Evolutionary conservation across 495 filamentous ascomycete species (phyloP).

Genomic region (Hypoxylon crocopeplum): DNA sequence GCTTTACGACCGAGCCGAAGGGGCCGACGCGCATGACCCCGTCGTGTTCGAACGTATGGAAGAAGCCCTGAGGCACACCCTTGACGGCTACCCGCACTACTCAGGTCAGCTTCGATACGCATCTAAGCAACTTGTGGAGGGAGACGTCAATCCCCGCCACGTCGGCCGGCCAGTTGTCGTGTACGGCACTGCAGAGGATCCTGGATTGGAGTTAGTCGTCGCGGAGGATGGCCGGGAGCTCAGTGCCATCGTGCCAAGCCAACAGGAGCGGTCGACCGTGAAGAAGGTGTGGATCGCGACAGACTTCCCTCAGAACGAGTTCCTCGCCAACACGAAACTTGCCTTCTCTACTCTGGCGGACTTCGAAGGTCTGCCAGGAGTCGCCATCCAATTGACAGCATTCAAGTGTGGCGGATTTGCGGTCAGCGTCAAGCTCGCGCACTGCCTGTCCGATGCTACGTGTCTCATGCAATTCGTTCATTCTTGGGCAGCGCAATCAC

Average conservation of each 20-base stretch:
- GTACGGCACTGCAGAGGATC: conserved; percentile 35
- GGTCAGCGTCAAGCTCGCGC: conserved; percentile 50
- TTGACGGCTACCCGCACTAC: conserved; percentile 48
- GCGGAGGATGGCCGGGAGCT: conserved; percentile 26
- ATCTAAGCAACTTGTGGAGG: conserved; percentile 22
- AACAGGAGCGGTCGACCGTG: conserved; percentile 32
- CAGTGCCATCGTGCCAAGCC: conserved; percentile 39
- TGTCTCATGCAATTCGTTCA: conserved; percentile 55
- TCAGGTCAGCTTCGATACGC: conserved; percentile 45
- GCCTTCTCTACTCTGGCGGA: conserved; percentile 29
- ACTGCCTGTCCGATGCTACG: conserved; percentile 57
- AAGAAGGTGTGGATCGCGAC: conserved; percentile 42
- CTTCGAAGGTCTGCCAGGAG: conserved; percentile 40
- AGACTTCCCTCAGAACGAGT: conserved; percentile 23
- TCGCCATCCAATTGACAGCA: conserved; percentile 49
- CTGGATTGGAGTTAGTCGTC: conserved; percentile 35
- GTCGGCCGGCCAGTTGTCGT: conserved; percentile 31
- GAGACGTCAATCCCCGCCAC: conserved; percentile 25
- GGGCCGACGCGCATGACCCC: conserved; percentile 23
- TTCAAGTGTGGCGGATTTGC: conserved; percentile 52
- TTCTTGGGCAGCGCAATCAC: conserved; percentile 47
- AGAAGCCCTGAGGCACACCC: conserved; percentile 41
- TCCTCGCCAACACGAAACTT: conserved; percentile 28
- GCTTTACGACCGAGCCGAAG: conserved; percentile 42
- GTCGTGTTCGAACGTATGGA: conserved; percentile 39